These are phyloP conservation scores for Chlamydomonas reinhardtii DNA, from an alignment of 163 green algal species.

Conservation along the genomic window DNA sequence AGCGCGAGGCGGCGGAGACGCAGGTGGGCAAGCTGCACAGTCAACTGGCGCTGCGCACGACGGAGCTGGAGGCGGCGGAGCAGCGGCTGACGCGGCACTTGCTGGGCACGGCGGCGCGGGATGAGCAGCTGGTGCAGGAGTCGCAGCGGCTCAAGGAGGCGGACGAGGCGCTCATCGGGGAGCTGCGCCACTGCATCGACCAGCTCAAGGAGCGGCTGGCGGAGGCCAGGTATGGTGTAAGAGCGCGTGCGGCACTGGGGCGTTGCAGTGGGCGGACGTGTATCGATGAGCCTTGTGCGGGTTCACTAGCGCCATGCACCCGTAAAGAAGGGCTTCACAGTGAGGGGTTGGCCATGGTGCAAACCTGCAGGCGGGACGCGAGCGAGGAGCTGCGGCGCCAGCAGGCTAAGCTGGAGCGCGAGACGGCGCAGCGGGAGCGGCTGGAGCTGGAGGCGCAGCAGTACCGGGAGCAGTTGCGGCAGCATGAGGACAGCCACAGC, in stretches of 20 bases:
- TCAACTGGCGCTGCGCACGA: not conserved
- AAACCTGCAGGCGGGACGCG: slow-evolving; percentile 14
- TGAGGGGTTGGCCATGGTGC: too few species aligned
- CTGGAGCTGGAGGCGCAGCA: slow-evolving; percentile 8
- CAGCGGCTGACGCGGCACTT: slow-evolving; percentile 40
- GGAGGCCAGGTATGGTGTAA: not conserved
- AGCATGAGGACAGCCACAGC: slow-evolving; percentile 13
- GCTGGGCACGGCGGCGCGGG: not conserved
- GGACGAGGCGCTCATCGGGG: slow-evolving; percentile 11
- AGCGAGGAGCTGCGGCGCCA: not conserved
- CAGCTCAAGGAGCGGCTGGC: slow-evolving; percentile 13
- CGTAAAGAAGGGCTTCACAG: too few species aligned
- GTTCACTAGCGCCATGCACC: too few species aligned
- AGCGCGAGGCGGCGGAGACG: not conserved
- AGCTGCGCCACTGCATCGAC: slow-evolving; percentile 2
- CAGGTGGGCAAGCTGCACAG: not conserved
- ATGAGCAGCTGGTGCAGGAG: slow-evolving; percentile 17
- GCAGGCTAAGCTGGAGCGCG: slow-evolving; percentile 7
- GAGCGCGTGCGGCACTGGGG: not conserved
- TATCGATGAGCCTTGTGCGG: too few species aligned
- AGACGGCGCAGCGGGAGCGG: not conserved
- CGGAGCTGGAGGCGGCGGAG: slow-evolving; percentile 39
- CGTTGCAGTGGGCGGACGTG: too few species aligned
- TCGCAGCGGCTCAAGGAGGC: slow-evolving; percentile 2
- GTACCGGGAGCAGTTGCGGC: not conserved